Base-by-base conservation (phyloP, 2,329 filamentous ascomycete species). In the Saccharata proteae region DNA sequence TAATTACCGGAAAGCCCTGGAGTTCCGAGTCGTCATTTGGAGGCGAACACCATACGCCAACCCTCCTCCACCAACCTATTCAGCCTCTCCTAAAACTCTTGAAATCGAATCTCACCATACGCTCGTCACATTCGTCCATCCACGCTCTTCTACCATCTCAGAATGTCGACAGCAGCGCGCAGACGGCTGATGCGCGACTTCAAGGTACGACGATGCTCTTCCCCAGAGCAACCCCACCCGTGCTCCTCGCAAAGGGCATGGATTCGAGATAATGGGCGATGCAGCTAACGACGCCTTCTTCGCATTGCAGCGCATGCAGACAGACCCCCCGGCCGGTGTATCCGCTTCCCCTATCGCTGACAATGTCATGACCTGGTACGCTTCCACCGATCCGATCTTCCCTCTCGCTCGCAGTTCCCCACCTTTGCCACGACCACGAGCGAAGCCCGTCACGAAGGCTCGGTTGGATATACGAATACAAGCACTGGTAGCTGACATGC, bases 131-230 rank as follows among this genome's bases (percentile, higher is more conserved):
- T n/a, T n/a, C n/a, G n/a, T n/a, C n/a, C n/a, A n/a, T n/a, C n/a
- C n/a, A n/a, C n/a, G n/a, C n/a, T n/a, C n/a, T n/a, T n/a, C n/a
- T n/a, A n/a, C n/a, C n/a, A n/a, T n/a, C n/a, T n/a, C n/a, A n/a
- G n/a, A n/a, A 85, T 83, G 88, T 96, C 88, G 49, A 96, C 90
- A 41, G 81, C 88, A 45, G 90, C 90, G 45, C 80, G 90, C 55
- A 82, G 90, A 55, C 84, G 90, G 55, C 69, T 98, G 58, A 96
- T 98, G 90, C 82, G 90, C 58, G 90, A 96, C 67, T 96, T 96
- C 74, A 96, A 96, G 80, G 85, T 92, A 58, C 38, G 72, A 53
- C 43, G 44, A 46, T 32, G 25, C 28, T 32, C 29, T 16, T 30
- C 28, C 35, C 32, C n/a, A n/a, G 26, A 13, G 16, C 31, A 27